These are phyloP conservation scores for Nicotiana attenuata DNA, from an alignment of 257 asterid species.

Conservation along the genomic window DNA sequence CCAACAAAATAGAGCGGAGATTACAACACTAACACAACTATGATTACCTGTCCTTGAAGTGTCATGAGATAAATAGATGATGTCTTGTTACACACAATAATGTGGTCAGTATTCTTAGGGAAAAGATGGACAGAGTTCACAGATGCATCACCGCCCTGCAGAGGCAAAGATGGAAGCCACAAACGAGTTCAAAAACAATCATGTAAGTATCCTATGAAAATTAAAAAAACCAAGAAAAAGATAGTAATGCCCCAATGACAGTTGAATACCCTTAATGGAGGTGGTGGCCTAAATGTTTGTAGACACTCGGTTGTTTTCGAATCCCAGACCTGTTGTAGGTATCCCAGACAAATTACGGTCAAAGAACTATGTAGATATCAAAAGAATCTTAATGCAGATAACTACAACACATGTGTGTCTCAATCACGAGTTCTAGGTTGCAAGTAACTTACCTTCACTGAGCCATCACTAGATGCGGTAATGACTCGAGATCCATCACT, in stretches of 20 bases:
- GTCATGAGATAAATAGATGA: conserved; percentile 91
- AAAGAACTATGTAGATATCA: not conserved
- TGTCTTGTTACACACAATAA: conserved; percentile 90
- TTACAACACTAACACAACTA: not conserved
- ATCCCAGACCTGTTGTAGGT: conserved; percentile 80
- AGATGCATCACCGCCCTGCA: conserved; percentile 96
- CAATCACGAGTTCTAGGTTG: not conserved
- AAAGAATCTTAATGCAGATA: not conserved
- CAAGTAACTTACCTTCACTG: conserved; percentile 59
- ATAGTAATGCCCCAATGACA: conserved; percentile 8
- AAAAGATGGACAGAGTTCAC: conserved; percentile 80
- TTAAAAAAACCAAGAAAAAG: not conserved
- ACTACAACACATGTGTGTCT: not conserved
- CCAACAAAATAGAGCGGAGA: not conserved
- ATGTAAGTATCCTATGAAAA: not conserved
- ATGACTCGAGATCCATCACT: conserved; percentile 89
- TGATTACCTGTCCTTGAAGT: conserved; percentile 89
- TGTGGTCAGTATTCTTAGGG: conserved; percentile 87
- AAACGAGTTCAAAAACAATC: not conserved
- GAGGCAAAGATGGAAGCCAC: conserved; percentile 8
- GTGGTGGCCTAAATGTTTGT: conserved; percentile 96
- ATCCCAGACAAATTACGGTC: conserved; percentile 5
- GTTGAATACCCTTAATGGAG: conserved; percentile 81
- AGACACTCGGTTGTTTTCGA: conserved; percentile 80
- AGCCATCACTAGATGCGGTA: conserved; percentile 98